Base-by-base conservation (phyloP, 2,329 filamentous ascomycete genomes). In the Aureobasidium lini region DNA sequence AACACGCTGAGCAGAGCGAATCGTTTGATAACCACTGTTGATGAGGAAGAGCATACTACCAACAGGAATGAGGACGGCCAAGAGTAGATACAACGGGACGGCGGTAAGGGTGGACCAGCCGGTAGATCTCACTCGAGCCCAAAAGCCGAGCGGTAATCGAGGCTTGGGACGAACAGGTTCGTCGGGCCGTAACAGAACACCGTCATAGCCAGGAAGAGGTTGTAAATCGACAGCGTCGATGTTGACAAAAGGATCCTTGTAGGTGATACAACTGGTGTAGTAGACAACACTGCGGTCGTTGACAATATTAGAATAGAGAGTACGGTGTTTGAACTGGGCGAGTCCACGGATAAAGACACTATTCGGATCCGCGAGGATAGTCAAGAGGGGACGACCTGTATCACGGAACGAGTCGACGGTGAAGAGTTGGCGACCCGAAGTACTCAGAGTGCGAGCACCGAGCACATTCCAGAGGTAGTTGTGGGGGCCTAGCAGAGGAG, bases 341-440 rank as follows among this genome's bases (percentile, higher is more conserved):
- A 97, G 78, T 0, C 86, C 92, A 34, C 83, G 83, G 66, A 95
- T 87, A 75, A 97, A 97, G 65, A 96, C 88, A 62, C 88, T 92
- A 52, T 87, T 81, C 0, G 87, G 85, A 64, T 96, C 92, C 6
- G 92, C 89, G 32, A 97, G 79, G 9, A 96, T 80, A 50, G 88
- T 81, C 18, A 97, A 81, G 9, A 97, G 77, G 0, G 92, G 90
- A 42, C 85, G 82, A n/a, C 84, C 86, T 0, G 90, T 95, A 62
- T 89, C 85, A 61, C 91, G 85, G 72, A 96, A 96, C 5, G 81
- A 77, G 75, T 97, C 93, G 61, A 94, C 88, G 59, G 85, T 85
- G 71, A 96, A 97, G 9, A 97, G 79, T 71, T 97, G 93, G 52
- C 86, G 81, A 5, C 93, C 93, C 0, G 90, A 95, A 69, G 84